Evolutionary conservation across 176 grass and related monocot species (phyloP), one percentile per base, ranked within the genome.

Genomic region (Triticum timopheevii): DNA sequence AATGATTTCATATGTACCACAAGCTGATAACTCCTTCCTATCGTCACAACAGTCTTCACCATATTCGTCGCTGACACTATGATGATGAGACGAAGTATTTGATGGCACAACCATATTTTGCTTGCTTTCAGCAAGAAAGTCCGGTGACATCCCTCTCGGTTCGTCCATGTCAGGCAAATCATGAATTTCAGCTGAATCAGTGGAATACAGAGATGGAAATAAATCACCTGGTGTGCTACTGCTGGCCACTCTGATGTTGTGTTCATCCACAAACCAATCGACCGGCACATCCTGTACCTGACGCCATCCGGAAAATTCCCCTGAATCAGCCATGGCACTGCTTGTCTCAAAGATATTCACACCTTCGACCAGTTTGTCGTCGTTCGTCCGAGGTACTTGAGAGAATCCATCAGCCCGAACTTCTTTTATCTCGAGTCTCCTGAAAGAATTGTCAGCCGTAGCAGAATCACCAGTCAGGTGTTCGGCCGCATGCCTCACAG

Each of bases 321-420:
- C 44, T 8, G 44, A 69, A 44, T 42, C 36, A 68, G 15, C 7
- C 68, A 50, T 28, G n/a, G 16, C 69, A n/a, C 22, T 34, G 16
- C 24, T 3, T 59, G 13, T 11, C 35, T 86, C 71, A 1, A 82
- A 39, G 16, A 86, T 17, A 19, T 13, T 40, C 17, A 78, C 65
- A 13, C 63, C 64, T 20, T 71, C 10, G 2, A 86, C 64, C 24
- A 71, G 24, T 9, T 77, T 40, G 5, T 25, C 71, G 15, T 65
- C 25, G 52, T 6, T n/a, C 8, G 19, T 5, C 16, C 0, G 13
- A 36, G 23, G 30, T 5, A 35, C 27, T 12, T 63, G 34, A 69
- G 47, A 70, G 38, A 79, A 64, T 49, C 30, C 81, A 86, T 77
- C 49, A 31, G 38, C n/a, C 6, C 39, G 77, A 5, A 52, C 83